Evolutionary conservation across 495 filamentous ascomycete species (phyloP).

Genomic region (Penicillium desertorum): DNA sequence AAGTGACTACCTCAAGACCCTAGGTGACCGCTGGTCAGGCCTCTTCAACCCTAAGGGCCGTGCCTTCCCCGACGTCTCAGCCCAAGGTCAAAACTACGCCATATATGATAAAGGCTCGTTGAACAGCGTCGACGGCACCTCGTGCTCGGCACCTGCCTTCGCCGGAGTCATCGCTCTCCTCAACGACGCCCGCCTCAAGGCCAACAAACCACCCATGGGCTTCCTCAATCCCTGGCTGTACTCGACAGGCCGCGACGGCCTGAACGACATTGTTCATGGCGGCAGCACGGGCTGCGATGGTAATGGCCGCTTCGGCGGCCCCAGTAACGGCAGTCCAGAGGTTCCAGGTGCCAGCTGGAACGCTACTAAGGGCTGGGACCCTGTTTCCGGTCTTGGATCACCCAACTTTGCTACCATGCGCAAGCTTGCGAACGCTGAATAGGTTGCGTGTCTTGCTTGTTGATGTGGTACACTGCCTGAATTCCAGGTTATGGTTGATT

Average conservation of each 20-base stretch:
- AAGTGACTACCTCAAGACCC: conserved; percentile 50
- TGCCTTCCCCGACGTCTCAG: conserved; percentile 71
- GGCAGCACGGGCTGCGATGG: conserved; percentile 62
- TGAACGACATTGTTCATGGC: conserved; percentile 65
- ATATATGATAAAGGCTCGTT: conserved; percentile 55
- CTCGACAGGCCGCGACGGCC: conserved; percentile 45
- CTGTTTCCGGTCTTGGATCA: conserved; percentile 60
- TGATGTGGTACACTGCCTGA: not conserved
- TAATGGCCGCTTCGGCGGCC: conserved; percentile 40
- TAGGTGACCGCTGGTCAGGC: conserved; percentile 47
- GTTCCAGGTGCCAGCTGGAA: conserved; percentile 49
- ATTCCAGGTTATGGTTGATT: not conserved
- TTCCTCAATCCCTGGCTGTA: conserved; percentile 80
- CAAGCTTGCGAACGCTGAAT: conserved; percentile 25
- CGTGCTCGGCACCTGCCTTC: conserved; percentile 62
- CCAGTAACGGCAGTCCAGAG: conserved; percentile 36
- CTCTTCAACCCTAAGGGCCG: conserved; percentile 64
- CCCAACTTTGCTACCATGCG: conserved; percentile 47
- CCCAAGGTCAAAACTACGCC: conserved; percentile 56
- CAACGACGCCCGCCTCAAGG: conserved; percentile 62
- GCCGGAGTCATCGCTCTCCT: conserved; percentile 63
- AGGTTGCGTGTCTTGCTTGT: not conserved
- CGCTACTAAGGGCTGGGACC: conserved; percentile 60
- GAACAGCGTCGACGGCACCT: conserved; percentile 60
- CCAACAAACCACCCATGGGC: conserved; percentile 57